phyloP scores from a whole-genome alignment of 148 eudicot genomes.

The Talinum fruticosum region DNA sequence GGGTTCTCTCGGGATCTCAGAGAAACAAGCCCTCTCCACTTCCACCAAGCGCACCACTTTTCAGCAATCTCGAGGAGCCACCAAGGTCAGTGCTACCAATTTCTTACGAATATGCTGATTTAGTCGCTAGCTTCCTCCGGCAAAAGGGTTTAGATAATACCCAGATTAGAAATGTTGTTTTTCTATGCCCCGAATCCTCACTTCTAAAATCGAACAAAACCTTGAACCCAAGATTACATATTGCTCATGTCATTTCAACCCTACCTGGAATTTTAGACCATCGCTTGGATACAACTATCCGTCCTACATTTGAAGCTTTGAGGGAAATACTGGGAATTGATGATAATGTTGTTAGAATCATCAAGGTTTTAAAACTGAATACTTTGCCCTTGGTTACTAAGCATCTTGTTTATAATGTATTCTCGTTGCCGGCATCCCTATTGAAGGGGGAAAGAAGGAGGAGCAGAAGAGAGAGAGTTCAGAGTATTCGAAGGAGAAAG shows the following conservation, averaged over 20 bases:
- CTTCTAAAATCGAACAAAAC: background rate
- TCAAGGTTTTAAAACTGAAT: background rate
- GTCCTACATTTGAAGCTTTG: slow-evolving; percentile 2
- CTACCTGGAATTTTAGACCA: background rate
- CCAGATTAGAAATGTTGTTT: slow-evolving; percentile 23
- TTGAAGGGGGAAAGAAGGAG: too few species aligned
- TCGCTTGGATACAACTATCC: background rate
- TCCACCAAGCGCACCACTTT: background rate
- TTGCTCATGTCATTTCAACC: slow-evolving; percentile 2
- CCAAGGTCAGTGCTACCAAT: slow-evolving; percentile 18
- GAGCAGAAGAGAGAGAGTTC: too few species aligned
- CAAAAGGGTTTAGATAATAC: slow-evolving; percentile 17
- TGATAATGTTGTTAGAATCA: slow-evolving; percentile 12
- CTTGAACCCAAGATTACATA: slow-evolving; percentile 11
- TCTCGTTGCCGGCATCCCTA: slow-evolving; percentile 9
- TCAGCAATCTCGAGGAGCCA: background rate
- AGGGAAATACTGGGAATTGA: slow-evolving; percentile 7
- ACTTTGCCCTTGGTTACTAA: background rate
- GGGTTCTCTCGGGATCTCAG: slow-evolving; percentile 25
- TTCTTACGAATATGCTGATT: slow-evolving; percentile 26
- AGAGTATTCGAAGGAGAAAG: too few species aligned
- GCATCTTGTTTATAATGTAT: slow-evolving; percentile 9
- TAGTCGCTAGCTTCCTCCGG: slow-evolving; percentile 19
- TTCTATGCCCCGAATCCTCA: slow-evolving; percentile 19
- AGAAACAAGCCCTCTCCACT: slow-evolving; percentile 27